phyloP scores from a whole-genome alignment of 2,329 filamentous ascomycete species.

The Penicillium sp. region DNA sequence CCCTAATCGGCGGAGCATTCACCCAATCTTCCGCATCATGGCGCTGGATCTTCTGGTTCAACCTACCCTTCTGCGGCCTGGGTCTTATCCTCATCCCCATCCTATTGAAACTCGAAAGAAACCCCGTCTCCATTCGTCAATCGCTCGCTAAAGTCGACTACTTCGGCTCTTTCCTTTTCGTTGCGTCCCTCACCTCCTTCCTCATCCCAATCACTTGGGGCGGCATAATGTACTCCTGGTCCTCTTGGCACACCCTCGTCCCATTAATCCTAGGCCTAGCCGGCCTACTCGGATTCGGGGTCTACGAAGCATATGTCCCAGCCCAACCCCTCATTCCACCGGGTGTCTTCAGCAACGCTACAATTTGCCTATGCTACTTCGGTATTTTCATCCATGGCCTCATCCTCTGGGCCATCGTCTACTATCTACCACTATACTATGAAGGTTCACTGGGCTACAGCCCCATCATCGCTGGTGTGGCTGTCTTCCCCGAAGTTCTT shows the following conservation, averaged over 20 bases:
- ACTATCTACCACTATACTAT: conserved; percentile 51
- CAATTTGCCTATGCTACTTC: conserved; percentile 31
- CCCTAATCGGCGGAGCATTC: conserved; percentile 39
- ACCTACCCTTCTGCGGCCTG: conserved; percentile 26
- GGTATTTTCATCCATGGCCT: conserved; percentile 43
- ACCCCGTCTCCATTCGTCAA: conserved; percentile 1
- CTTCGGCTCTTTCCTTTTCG: conserved; percentile 30
- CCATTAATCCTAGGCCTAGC: conserved; percentile 30
- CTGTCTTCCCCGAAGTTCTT: conserved; percentile 58
- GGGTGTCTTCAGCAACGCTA: conserved; percentile 47
- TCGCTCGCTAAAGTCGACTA: conserved; percentile 27
- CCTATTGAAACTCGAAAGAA: conserved; percentile 18
- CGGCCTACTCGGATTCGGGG: conserved; percentile 24
- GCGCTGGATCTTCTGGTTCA: conserved; percentile 36
- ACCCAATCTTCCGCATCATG: conserved; percentile 20
- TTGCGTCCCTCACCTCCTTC: conserved; percentile 27
- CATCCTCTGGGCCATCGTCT: conserved; percentile 41
- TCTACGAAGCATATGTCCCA: conserved; percentile 13
- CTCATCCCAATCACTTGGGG: conserved; percentile 34
- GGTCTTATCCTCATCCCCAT: conserved; percentile 24
- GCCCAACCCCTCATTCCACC: conserved; percentile 39
- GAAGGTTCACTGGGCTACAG: conserved; percentile 51
- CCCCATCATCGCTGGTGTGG: conserved; percentile 55
- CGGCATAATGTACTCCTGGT: conserved; percentile 32
- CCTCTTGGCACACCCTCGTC: conserved; percentile 28